Evolutionary conservation across 352 stramenopile species (phyloP).

Genomic region (Blastocystis sp.): DNA sequence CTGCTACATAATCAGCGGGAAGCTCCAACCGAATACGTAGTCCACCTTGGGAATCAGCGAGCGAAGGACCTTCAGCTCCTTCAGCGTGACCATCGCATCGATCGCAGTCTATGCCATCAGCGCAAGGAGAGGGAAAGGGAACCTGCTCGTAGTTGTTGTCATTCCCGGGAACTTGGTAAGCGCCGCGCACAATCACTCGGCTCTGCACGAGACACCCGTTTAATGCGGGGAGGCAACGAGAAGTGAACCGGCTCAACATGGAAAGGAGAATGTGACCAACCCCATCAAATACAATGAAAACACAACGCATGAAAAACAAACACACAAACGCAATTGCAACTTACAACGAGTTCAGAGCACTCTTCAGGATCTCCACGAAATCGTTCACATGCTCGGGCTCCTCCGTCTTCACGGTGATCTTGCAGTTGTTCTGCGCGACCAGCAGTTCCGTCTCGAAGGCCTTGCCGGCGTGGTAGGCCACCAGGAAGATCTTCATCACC

Average conservation of each 20-base stretch:
- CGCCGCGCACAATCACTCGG: constrained; percentile 13
- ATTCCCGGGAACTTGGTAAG: constrained; percentile 9
- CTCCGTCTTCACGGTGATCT: constrained; percentile 70
- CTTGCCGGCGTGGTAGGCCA: constrained; percentile 27
- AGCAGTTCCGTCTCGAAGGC: constrained; percentile 61
- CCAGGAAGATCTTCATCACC: constrained; percentile 70
- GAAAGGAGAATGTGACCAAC: not conserved
- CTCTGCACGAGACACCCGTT: not conserved
- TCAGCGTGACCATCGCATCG: constrained; percentile 3
- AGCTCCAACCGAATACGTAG: constrained; percentile 12
- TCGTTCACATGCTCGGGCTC: constrained; percentile 35
- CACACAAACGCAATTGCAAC: not conserved
- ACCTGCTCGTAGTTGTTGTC: constrained; percentile 24
- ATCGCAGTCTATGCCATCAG: not conserved
- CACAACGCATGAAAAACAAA: not conserved
- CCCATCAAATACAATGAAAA: not conserved
- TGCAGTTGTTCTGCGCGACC: constrained; percentile 69
- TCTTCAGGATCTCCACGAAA: constrained; percentile 69
- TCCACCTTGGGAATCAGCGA: constrained; percentile 46
- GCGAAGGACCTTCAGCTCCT: constrained; percentile 20
- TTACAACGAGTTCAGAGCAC: constrained; percentile 63
- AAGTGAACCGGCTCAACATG: constrained; percentile 28
- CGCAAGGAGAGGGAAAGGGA: not conserved
- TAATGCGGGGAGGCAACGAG: constrained; percentile 12
- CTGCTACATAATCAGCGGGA: not conserved